Conservation (phyloP, 2,329 filamentous ascomycete species). For the Microdochium paspali region DNA sequence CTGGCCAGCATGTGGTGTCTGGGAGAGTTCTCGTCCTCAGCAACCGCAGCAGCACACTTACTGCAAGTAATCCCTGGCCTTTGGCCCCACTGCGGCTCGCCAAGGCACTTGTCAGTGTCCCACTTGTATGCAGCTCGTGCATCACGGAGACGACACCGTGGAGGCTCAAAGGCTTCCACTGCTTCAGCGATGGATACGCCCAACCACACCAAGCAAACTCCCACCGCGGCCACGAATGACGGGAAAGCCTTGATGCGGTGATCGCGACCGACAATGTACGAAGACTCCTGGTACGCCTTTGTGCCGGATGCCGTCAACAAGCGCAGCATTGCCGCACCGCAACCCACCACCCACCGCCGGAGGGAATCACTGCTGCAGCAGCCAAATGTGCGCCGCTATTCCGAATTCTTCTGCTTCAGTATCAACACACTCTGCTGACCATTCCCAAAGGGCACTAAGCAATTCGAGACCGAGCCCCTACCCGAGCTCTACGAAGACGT, state of each 20-base stretch:
- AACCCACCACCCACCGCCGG: slow-evolving; percentile 48
- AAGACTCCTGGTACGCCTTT: slow-evolving; percentile 78
- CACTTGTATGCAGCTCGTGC: too few species aligned
- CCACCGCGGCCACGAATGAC: not conserved
- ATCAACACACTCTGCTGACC: slow-evolving; percentile 11
- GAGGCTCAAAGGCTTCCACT: too few species aligned
- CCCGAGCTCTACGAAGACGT: slow-evolving; percentile 48
- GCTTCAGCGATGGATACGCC: too few species aligned
- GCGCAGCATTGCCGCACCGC: slow-evolving; percentile 31
- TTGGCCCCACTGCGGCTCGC: too few species aligned
- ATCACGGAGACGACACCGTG: too few species aligned
- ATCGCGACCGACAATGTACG: slow-evolving; percentile 49
- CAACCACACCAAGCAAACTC: not conserved
- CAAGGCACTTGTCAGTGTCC: too few species aligned
- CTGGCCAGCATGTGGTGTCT: too few species aligned
- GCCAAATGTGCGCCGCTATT: slow-evolving; percentile 41
- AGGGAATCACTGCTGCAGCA: slow-evolving; percentile 62
- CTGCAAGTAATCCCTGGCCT: too few species aligned
- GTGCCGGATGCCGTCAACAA: slow-evolving; percentile 52
- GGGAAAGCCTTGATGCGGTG: not conserved
- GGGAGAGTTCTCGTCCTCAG: too few species aligned
- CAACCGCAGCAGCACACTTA: too few species aligned
- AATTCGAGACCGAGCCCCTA: slow-evolving; percentile 44
- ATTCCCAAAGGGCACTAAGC: slow-evolving; percentile 39
- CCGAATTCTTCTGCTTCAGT: not conserved